phyloP scores from a whole-genome alignment of 1,284 basidiomycete species.

The Cutaneotrichosporon cutaneum region DNA sequence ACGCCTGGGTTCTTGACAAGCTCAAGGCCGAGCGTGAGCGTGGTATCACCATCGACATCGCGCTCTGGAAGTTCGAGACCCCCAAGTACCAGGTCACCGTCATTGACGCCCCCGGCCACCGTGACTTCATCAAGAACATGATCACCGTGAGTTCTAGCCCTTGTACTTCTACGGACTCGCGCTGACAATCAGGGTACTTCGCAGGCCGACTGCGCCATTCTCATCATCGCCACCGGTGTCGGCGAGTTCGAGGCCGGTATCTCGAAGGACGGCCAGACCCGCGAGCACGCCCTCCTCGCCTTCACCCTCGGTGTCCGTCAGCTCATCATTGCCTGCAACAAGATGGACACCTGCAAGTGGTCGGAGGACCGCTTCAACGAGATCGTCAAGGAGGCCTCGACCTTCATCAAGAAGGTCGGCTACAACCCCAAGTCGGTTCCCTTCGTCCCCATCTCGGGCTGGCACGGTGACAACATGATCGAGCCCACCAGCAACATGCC shows the following conservation, averaged over 20 bases:
- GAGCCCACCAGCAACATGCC: constrained; percentile 96
- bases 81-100: constrained; percentile 83
- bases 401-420: constrained; percentile 99
- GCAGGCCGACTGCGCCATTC: constrained; percentile 98
- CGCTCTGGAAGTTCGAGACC: constrained; percentile 96
- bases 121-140: constrained; percentile 99
- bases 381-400: constrained; percentile 98
- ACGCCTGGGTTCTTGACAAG: constrained; percentile 99
- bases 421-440: constrained; percentile 99
- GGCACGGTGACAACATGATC: constrained; percentile 99
- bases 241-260: constrained; percentile 99
- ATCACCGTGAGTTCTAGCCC: constrained; percentile 68
- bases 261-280: constrained; percentile 99
- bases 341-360: constrained; percentile 64
- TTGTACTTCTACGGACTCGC: no score
- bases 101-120: constrained; percentile 93
- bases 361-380: constrained; percentile 99
- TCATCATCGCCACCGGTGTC: constrained; percentile 92
- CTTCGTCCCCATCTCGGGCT: constrained; percentile 99
- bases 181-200: constrained; percentile 70
- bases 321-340: constrained; percentile 99
- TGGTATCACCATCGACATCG: constrained; percentile 99
- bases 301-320: constrained; percentile 99
- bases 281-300: constrained; percentile 99
- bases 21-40: constrained; percentile 98